Evolutionary conservation across 306 rosid species (phyloP).

Genomic region (Cotoneaster glaucophyllus): DNA sequence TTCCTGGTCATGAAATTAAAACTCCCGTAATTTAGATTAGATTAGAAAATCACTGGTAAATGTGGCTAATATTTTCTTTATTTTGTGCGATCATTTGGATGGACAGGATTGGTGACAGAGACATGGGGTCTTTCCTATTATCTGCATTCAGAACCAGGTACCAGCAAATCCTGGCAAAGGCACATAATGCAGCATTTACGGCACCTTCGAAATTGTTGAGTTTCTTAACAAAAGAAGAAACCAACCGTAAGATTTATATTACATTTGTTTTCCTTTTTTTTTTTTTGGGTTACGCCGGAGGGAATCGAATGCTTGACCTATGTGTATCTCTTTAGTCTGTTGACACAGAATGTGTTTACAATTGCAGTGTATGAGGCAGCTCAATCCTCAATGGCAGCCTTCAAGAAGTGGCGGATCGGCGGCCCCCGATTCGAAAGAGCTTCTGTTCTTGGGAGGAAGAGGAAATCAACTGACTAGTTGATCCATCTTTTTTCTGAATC

Average conservation of each 20-base stretch:
- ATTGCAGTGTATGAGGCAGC: slow-evolving; percentile 83
- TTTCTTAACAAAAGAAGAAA: slow-evolving; percentile 78
- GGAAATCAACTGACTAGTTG: slow-evolving; percentile 54
- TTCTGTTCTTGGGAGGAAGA: slow-evolving; percentile 71
- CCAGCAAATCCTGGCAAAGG: slow-evolving; percentile 86
- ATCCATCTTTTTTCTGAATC: background rate
- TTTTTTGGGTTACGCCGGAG: too few species aligned
- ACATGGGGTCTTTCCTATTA: slow-evolving; percentile 71
- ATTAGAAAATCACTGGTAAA: too few species aligned
- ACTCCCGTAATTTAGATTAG: background rate
- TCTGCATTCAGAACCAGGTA: slow-evolving; percentile 89
- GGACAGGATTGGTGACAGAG: slow-evolving; percentile 73
- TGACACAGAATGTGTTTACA: slow-evolving; percentile 2
- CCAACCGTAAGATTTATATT: slow-evolving; percentile 45
- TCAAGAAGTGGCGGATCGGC: slow-evolving; percentile 88
- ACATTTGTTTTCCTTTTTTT: background rate
- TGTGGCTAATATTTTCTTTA: background rate
- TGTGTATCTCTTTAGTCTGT: background rate
- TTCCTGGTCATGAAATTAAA: background rate
- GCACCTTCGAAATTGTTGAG: slow-evolving; percentile 62
- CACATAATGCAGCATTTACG: slow-evolving; percentile 63
- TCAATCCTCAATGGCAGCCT: slow-evolving; percentile 84
- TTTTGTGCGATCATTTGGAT: slow-evolving; percentile 13
- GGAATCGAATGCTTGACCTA: too few species aligned
- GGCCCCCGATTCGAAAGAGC: slow-evolving; percentile 89